These are phyloP conservation scores for Ascochyta fabae DNA, from an alignment of 2,329 filamentous ascomycete species.

Conservation along the genomic window DNA sequence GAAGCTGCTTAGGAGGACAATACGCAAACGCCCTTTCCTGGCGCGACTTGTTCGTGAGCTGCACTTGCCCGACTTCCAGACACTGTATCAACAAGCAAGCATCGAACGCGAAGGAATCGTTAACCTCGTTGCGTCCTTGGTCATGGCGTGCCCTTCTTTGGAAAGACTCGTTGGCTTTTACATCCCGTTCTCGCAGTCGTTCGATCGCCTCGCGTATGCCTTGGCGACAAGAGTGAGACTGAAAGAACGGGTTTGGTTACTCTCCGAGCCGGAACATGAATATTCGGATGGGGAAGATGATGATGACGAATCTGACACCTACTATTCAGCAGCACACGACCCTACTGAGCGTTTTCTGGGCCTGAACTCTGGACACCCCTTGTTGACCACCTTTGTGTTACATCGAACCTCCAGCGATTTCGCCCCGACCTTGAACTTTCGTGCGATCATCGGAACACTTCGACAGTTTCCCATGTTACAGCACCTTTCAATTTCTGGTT, in stretches of 20 bases:
- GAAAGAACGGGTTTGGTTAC: constrained; percentile 64
- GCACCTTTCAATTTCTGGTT: constrained; percentile 62
- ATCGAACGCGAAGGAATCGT: constrained; percentile 58
- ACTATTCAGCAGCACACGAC: constrained; percentile 53
- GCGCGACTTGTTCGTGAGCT: constrained; percentile 62
- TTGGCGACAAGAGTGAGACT: constrained; percentile 61
- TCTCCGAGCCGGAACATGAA: constrained; percentile 40
- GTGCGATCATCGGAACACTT: constrained; percentile 61
- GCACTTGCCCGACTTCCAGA: constrained; percentile 58
- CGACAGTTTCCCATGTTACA: constrained; percentile 60
- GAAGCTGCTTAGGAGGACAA: constrained; percentile 61
- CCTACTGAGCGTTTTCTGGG: constrained; percentile 60
- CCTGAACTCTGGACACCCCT: constrained; percentile 59
- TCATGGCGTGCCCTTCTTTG: constrained; percentile 65
- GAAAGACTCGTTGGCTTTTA: constrained; percentile 62
- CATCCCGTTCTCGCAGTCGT: constrained; percentile 60
- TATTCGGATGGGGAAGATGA: constrained; percentile 45
- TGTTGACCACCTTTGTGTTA: constrained; percentile 61
- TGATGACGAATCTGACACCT: constrained; percentile 33
- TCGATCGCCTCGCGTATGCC: constrained; percentile 62
- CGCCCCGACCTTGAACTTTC: constrained; percentile 58
- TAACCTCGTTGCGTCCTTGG: constrained; percentile 61
- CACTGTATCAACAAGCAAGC: constrained; percentile 43
- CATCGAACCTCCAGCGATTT: constrained; percentile 41
- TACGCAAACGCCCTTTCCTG: constrained; percentile 59